Base-by-base conservation (phyloP, 345 rosid species). In the Citrus hindsii region DNA sequence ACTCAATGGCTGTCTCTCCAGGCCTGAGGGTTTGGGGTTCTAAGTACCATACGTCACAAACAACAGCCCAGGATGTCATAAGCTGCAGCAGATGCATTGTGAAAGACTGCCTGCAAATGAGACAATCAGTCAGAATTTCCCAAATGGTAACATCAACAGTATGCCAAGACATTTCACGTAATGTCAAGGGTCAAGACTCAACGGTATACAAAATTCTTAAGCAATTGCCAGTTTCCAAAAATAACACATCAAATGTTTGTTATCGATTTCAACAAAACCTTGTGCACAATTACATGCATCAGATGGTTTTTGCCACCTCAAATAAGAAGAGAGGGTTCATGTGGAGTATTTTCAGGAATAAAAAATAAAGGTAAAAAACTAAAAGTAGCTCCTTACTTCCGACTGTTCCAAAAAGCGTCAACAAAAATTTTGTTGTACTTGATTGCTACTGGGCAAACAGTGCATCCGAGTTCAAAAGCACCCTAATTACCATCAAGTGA, bases 41-140 rank as follows among this genome's bases (percentile, higher is more conserved):
- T 84, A 97, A 86, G 82, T 93, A 97, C 98, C 99, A 97, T 46
- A 97, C 98, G 58, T 97, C 99, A 88, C 99, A 96, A 81, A 97
- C 99, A 78, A 97, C 99, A 73, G 99, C 98, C 99, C 99, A 97
- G 18, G 98, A 90, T 78, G 98, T 93, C 99, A 96, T 94, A 78
- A 96, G 98, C 83, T 90, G 99, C 85, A 94, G 88, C 80, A 96
- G 90, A 88, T 96, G 99, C 91, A 75, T 94, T 38, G 99, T 92
- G 86, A 96, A 96, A 71, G 99, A 96, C 79, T 96, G 99, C 84
- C 98, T 96, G 92, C 83, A 83, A 63, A 83, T 48, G 70, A 59
- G 67, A 67, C 73, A 84, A 48, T 13, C 65, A 53, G 61, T 35
- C 42, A 21, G 64, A 30, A 81, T 79, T 72, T 51, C 27, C 19